Percentiles rank a stretch among this genome's conserved stretches.
Evolutionary conservation across 805 yeast species (phyloP).

Genomic region (Starmerella apicola): DNA sequence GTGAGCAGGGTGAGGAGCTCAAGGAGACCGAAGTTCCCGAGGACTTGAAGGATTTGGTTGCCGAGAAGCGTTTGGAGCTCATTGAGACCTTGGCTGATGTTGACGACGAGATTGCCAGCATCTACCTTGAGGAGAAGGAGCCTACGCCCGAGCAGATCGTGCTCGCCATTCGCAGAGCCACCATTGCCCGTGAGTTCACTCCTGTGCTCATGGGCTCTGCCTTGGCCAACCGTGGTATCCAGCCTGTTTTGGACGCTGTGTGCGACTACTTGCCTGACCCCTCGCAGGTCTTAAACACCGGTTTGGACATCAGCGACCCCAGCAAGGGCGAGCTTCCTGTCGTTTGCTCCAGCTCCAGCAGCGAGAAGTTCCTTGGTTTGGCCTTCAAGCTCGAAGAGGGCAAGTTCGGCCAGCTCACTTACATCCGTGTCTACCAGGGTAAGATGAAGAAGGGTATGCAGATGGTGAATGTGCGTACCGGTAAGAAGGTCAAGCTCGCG

Average conservation of each 20-base stretch:
- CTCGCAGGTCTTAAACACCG: slow-evolving; percentile 80
- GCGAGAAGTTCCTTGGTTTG: slow-evolving; percentile 80
- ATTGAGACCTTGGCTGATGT: slow-evolving; percentile 96
- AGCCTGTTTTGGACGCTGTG: slow-evolving; percentile 89
- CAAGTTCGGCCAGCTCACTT: slow-evolving; percentile 92
- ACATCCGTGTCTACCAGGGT: slow-evolving; percentile 95
- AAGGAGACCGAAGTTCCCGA: slow-evolving; percentile 59
- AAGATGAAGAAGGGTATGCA: slow-evolving; percentile 78
- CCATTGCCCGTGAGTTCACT: slow-evolving; percentile 89
- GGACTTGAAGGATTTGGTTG: slow-evolving; percentile 67
- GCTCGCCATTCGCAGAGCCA: slow-evolving; percentile 83
- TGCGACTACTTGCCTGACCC: slow-evolving; percentile 95
- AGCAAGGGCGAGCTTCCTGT: slow-evolving; percentile 51
- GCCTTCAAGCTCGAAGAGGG: slow-evolving; percentile 99
- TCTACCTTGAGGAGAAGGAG: slow-evolving; percentile 77
- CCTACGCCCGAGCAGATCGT: slow-evolving; percentile 77
- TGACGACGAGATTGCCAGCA: slow-evolving; percentile 92
- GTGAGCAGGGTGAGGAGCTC: slow-evolving; percentile 69
- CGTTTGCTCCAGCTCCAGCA: slow-evolving; percentile 56
- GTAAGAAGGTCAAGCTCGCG: slow-evolving; percentile 84
- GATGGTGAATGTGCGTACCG: slow-evolving; percentile 80
- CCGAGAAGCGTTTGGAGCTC: slow-evolving; percentile 73
- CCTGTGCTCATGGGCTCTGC: slow-evolving; percentile 99
- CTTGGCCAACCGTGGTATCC: slow-evolving; percentile 89
- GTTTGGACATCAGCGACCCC: slow-evolving; percentile 49